These are phyloP conservation scores for Salvia splendens DNA, from an alignment of 257 asterid species.

Conservation along the genomic window DNA sequence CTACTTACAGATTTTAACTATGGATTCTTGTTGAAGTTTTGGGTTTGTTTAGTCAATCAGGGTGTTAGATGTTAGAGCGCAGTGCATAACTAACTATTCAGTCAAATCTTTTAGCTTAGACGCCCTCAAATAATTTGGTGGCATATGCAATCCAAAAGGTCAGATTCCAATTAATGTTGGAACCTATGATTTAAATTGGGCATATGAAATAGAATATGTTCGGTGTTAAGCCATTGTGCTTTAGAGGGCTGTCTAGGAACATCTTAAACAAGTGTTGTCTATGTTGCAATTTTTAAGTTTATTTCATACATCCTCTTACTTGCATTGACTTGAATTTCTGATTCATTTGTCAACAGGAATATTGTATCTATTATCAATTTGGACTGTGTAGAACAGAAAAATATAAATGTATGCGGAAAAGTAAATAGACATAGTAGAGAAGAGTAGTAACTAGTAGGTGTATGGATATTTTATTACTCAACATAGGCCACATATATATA, in stretches of 20 bases:
- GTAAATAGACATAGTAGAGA: too few relatives aligned
- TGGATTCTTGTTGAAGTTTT: neutral
- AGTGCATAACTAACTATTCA: neutral
- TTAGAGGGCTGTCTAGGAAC: constrained; percentile 17
- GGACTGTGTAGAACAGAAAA: too few relatives aligned
- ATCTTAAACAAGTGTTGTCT: neutral
- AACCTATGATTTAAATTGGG: constrained; percentile 12
- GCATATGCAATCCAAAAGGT: neutral
- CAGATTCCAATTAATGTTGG: too few relatives aligned
- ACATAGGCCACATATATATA: too few relatives aligned
- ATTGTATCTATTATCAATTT: constrained; percentile 88
- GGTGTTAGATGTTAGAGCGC: neutral
- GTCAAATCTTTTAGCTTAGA: neutral
- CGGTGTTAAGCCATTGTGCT: neutral
- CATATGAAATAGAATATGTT: neutral
- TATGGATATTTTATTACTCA: too few relatives aligned
- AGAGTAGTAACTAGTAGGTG: too few relatives aligned
- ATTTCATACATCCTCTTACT: neutral
- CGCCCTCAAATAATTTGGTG: neutral
- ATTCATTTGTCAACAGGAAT: constrained; percentile 49
- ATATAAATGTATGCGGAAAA: too few relatives aligned
- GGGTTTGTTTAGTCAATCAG: neutral
- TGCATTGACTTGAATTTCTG: neutral
- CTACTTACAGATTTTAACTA: neutral
- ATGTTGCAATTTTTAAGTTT: constrained; percentile 1